These are phyloP conservation scores for Afroboletus lepidellus DNA, from an alignment of 1,284 basidiomycete genomes.

Conservation along the genomic window DNA sequence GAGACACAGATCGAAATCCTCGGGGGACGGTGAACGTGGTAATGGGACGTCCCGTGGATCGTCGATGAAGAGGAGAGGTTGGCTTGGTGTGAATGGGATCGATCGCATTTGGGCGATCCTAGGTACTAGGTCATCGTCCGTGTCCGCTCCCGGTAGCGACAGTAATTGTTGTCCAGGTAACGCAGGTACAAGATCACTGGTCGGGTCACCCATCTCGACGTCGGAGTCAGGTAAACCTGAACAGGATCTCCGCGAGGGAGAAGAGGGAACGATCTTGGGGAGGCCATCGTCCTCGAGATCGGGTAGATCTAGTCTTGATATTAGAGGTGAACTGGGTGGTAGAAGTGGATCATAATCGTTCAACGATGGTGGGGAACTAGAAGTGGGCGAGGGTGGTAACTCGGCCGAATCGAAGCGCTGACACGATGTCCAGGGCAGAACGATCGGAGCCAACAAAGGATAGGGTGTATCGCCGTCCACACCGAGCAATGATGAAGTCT, in stretches of 20 bases:
- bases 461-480: constrained; percentile 20
- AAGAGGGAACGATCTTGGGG: constrained; percentile 29
- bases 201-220: constrained; percentile 18
- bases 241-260: constrained; percentile 35
- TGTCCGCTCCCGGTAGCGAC: constrained; percentile 40
- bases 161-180: constrained; percentile 26
- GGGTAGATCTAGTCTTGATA: constrained; percentile 31
- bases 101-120: constrained; percentile 7
- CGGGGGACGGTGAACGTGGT: constrained; percentile 48
- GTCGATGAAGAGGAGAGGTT: constrained; percentile 40
- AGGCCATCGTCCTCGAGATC: constrained; percentile 33
- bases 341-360: constrained; percentile 23
- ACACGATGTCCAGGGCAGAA: constrained; percentile 21
- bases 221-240: constrained; percentile 34
- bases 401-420: constrained; percentile 10
- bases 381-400: constrained; percentile 9
- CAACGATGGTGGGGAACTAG: constrained; percentile 21
- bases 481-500: constrained; percentile 27
- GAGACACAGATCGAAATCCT: constrained; percentile 40
- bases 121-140: constrained; percentile 37
- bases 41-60: constrained; percentile 39
- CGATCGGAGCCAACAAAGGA: constrained; percentile 19
- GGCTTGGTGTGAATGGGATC: constrained; percentile 17
- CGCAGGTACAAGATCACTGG: constrained; percentile 7
- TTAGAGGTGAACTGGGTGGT: constrained; percentile 30